Evolutionary conservation across 495 filamentous ascomycete species (phyloP), one percentile per base, ranked within the genome.

Genomic region (Podospora appendiculata): DNA sequence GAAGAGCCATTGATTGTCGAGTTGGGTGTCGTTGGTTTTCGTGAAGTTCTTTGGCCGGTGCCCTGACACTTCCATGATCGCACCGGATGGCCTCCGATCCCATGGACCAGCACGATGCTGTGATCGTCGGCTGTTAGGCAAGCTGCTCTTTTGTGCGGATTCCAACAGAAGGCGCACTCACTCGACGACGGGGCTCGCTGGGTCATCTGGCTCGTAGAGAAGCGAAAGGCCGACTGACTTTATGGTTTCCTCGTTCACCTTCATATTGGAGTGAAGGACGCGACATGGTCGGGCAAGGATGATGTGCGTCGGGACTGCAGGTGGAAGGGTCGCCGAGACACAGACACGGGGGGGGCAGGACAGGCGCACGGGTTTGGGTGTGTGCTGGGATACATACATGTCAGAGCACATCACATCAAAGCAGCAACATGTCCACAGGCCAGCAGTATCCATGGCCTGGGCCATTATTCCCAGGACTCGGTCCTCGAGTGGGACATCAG

Each of bases 11-110:
- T 51, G 3, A 53, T 32, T 16, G 58, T 58, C 13, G 51, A 45
- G 36, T 35, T 63, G 1, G 54, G 45, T 9, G 58, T 45, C 4
- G 53, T 53, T 14, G 54, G 50, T 8, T 52, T 50, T 33, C 50
- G 58, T 11, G 43, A 14, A 12, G n/a, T 4, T 8, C 12, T 4
- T 8, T 34, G 34, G 18, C 32, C 48, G 8, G 52, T 47, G 18
- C 45, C 45, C 0, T 45, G 46, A 41, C 54, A 55, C 42, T 64
- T 64, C 69, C 69, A 71, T 12, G 66, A 63, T 11, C 58, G 58
- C 7, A 70, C 60, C 1, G 67, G 69, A 41, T 71, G 67, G 2
- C 69, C 67, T 10, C 69, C 69, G 17, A 70, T 55, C 10, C 69
- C 69, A 46, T 67, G 60, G 42, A 70, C 54, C 32, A 71, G 55